These are phyloP conservation scores for Butyriboletus appendiculatus DNA, from an alignment of 1,284 basidiomycete genomes.

Conservation along the genomic window DNA sequence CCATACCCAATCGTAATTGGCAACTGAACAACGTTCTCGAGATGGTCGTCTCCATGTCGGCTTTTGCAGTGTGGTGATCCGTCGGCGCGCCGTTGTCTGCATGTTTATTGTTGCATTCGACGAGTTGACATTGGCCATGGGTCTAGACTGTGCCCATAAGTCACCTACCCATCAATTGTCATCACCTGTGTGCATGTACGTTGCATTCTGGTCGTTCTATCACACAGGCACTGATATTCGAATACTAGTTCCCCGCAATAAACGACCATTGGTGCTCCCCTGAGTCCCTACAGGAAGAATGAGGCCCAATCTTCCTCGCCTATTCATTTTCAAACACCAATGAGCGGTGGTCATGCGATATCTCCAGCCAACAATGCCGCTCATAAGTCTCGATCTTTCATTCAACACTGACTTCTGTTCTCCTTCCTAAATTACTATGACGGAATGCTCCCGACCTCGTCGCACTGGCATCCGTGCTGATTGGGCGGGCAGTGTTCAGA, in stretches of 20 bases:
- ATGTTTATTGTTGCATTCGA: too few species aligned
- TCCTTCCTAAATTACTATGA: background rate
- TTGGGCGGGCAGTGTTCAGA: too few species aligned
- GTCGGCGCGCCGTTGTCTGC: too few species aligned
- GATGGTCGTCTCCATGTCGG: too few species aligned
- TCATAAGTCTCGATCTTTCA: background rate
- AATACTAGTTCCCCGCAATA: background rate
- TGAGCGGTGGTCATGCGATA: background rate
- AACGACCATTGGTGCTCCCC: background rate
- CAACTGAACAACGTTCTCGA: too few species aligned
- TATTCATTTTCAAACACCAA: background rate
- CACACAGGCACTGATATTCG: background rate
- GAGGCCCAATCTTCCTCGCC: background rate
- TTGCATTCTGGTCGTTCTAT: background rate
- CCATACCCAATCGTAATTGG: too few species aligned
- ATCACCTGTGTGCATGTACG: background rate
- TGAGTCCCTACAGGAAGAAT: background rate
- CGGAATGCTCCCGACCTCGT: background rate
- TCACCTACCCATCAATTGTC: background rate
- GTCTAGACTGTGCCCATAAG: too few species aligned
- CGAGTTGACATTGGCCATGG: too few species aligned
- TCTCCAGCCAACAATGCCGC: background rate
- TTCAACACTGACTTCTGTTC: background rate
- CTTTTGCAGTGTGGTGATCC: too few species aligned
- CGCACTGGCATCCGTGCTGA: too few species aligned